phyloP scores from a whole-genome alignment of 1,139 yeast species.

The Suhomyces wounanorum region DNA sequence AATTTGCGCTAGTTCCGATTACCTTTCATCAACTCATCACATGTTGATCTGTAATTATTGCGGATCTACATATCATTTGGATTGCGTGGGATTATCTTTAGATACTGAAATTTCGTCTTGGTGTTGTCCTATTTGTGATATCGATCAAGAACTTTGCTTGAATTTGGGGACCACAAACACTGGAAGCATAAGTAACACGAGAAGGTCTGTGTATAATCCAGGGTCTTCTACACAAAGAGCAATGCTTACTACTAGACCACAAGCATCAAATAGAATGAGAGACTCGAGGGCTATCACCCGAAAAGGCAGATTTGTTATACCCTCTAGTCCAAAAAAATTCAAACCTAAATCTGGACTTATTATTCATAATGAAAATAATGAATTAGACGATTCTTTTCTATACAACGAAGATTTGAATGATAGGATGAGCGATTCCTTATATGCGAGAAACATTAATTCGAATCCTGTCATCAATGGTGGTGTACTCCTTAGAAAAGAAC shows the following conservation, averaged over 20 bases:
- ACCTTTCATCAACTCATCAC: constrained; percentile 22
- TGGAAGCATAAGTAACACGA: background rate
- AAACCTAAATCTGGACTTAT: constrained; percentile 23
- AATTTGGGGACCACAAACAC: background rate
- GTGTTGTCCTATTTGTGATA: constrained; percentile 51
- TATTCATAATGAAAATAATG: constrained; percentile 36
- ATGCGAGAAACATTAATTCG: background rate
- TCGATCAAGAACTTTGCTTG: constrained; percentile 29
- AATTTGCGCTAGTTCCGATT: constrained; percentile 42
- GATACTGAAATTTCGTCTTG: constrained; percentile 23
- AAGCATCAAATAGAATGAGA: background rate
- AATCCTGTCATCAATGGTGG: constrained; percentile 43
- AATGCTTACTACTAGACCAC: background rate
- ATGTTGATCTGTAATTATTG: constrained; percentile 38
- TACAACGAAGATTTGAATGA: constrained; percentile 18
- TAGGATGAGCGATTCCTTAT: constrained; percentile 4
- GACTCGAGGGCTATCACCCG: background rate
- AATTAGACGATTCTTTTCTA: constrained; percentile 39
- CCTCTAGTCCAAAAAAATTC: background rate
- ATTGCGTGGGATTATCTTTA: constrained; percentile 33
- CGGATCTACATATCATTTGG: constrained; percentile 36
- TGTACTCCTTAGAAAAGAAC: constrained; percentile 39
- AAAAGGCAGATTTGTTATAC: background rate
- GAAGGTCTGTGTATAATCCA: background rate
- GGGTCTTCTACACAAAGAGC: background rate